These are phyloP conservation scores for Eucommia ulmoides DNA, from an alignment of 257 asterid genomes.

Conservation along the genomic window DNA sequence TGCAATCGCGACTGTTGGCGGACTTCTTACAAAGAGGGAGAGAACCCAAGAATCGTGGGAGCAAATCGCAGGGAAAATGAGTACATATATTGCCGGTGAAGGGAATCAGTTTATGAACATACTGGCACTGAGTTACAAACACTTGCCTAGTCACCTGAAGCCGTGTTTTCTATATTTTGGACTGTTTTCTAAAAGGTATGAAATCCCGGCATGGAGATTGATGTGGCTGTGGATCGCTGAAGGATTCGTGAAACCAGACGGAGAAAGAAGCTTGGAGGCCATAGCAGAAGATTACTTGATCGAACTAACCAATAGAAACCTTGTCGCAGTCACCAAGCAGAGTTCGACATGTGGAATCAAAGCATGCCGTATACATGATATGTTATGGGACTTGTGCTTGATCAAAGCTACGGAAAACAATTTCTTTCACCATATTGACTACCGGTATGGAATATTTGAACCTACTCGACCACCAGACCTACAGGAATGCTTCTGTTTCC, in stretches of 20 bases:
- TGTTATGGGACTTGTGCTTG: constrained; percentile 1
- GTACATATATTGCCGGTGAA: neutral
- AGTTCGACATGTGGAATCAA: neutral
- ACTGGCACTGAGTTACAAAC: neutral
- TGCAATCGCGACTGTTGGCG: neutral
- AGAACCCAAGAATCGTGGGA: neutral
- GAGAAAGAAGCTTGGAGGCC: neutral
- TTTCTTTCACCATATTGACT: neutral
- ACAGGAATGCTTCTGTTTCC: neutral
- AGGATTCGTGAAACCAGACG: neutral
- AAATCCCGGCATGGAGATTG: neutral
- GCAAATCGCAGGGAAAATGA: neutral
- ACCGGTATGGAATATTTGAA: constrained; percentile 1
- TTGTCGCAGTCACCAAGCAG: neutral
- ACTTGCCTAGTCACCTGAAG: neutral
- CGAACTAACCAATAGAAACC: constrained; percentile 1
- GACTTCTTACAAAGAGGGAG: neutral
- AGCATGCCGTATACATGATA: constrained; percentile 2
- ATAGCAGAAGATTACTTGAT: constrained; percentile 2
- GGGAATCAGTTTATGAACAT: neutral
- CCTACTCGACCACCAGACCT: neutral
- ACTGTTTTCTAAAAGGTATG: neutral
- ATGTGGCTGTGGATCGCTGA: constrained; percentile 3
- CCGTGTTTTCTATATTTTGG: constrained; percentile 3
- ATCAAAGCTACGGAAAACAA: constrained; percentile 1